Conservation (phyloP, 352 stramenopile genomes). For the Globisporangium orthogonon region DNA sequence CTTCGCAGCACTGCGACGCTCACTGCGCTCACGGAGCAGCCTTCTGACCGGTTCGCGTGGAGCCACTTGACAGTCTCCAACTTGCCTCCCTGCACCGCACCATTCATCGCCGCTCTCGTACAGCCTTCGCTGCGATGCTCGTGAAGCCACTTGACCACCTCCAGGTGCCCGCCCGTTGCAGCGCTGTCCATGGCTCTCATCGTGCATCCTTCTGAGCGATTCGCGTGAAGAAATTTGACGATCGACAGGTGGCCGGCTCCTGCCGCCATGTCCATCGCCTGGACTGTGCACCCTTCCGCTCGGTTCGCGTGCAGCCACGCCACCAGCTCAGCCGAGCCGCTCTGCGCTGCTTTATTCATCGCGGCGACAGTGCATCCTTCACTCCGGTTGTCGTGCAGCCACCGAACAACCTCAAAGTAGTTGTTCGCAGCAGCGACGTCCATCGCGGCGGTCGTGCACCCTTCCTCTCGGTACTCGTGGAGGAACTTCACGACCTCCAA, state of each 20-base stretch:
- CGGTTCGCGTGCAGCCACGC: neutral
- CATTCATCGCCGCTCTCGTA: conserved; percentile 3
- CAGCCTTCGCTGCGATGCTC: conserved; percentile 5
- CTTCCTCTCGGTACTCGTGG: neutral
- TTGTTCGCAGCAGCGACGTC: neutral
- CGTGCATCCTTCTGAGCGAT: conserved; percentile 23
- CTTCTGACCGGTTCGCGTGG: conserved; percentile 1
- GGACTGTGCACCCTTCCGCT: conserved; percentile 2
- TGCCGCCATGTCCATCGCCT: conserved; percentile 24
- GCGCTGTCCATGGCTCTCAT: conserved; percentile 14
- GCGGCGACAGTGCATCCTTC: too few species aligned
- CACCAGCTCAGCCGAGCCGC: too few species aligned
- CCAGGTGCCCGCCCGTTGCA: neutral
- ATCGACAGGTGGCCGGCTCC: conserved; percentile 28
- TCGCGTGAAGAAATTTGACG: conserved; percentile 26
- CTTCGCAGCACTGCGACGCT: neutral
- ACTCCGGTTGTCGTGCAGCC: too few species aligned
- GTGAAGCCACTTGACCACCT: conserved; percentile 3
- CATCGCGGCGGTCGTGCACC: neutral
- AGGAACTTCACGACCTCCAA: neutral
- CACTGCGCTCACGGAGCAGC: neutral
- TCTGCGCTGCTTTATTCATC: too few species aligned
- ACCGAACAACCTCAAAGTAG: neutral
- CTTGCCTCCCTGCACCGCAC: neutral
- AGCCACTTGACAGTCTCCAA: conserved; percentile 8